Conservation (phyloP, 179 eudicot species). For the Beta lomatogona region DNA sequence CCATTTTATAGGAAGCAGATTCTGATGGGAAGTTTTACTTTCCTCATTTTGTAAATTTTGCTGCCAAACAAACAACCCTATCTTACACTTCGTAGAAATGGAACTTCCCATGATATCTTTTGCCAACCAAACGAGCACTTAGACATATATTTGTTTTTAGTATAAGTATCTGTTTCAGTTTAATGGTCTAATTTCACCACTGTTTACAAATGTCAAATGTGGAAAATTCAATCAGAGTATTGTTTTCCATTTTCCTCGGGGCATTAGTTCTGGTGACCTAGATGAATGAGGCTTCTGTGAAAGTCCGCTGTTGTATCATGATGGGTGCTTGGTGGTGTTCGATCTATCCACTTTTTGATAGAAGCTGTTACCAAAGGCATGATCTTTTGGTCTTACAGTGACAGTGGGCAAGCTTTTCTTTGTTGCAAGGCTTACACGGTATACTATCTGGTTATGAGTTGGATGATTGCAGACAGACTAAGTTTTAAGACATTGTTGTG, state of each 20-base stretch:
- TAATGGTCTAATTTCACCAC: not conserved
- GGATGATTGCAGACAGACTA: not conserved
- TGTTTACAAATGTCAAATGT: not conserved
- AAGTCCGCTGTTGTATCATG: not conserved
- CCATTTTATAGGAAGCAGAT: too few relatives aligned
- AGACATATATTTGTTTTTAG: too few relatives aligned
- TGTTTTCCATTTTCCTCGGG: not conserved
- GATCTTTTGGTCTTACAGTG: not conserved
- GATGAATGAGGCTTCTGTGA: not conserved
- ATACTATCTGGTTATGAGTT: not conserved
- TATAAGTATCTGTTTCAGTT: not conserved
- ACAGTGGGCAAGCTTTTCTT: slow-evolving; percentile 1
- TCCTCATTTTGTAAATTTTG: too few relatives aligned
- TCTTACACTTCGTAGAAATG: too few relatives aligned
- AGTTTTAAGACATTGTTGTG: not conserved
- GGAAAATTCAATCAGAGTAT: not conserved
- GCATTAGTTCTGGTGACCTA: not conserved
- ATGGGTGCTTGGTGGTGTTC: not conserved
- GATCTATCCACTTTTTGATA: not conserved
- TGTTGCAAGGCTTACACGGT: not conserved
- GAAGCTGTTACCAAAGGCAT: not conserved
- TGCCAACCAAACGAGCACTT: too few relatives aligned
- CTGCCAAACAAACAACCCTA: too few relatives aligned
- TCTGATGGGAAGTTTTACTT: too few relatives aligned
- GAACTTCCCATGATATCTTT: too few relatives aligned